Conservation (phyloP, 768 basidiomycete genomes). For the Boletellus emodensis region DNA sequence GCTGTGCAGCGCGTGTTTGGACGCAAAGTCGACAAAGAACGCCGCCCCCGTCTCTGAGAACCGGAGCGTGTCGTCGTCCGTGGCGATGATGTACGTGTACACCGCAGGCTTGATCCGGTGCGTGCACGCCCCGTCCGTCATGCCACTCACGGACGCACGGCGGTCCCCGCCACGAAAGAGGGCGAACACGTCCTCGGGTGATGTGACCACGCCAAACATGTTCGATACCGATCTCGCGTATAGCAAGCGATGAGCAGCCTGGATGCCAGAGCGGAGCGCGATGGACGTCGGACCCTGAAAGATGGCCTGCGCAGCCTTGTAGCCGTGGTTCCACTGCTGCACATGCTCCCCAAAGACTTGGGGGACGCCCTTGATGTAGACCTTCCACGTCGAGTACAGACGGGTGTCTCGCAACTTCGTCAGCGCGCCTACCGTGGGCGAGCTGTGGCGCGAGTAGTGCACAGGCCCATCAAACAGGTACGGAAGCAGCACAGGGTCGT, state of each 20-base stretch:
- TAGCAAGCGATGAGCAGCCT: conserved; percentile 68
- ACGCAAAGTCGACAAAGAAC: conserved; percentile 83
- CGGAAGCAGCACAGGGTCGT: conserved; percentile 38
- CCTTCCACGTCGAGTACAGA: conserved; percentile 77
- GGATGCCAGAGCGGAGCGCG: conserved; percentile 65
- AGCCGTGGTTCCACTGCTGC: conserved; percentile 65
- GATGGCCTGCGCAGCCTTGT: conserved; percentile 69
- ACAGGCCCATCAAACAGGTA: conserved; percentile 74
- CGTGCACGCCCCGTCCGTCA: conserved; percentile 8
- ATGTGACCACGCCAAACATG: conserved; percentile 55
- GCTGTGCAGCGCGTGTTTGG: conserved; percentile 82
- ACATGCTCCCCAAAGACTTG: conserved; percentile 54
- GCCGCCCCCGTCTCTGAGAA: conserved; percentile 87
- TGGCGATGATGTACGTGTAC: conserved; percentile 81
- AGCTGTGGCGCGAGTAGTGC: conserved; percentile 66
- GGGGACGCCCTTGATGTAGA: conserved; percentile 57
- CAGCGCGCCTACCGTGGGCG: conserved; percentile 63
- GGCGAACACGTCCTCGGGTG: conserved; percentile 43
- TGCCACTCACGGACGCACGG: conserved; percentile 11
- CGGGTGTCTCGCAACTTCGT: conserved; percentile 59
- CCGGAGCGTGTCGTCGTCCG: conserved; percentile 70
- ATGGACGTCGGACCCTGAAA: conserved; percentile 59
- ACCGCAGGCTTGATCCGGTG: conserved; percentile 73
- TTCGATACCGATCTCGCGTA: conserved; percentile 67
- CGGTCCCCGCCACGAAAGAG: conserved; percentile 47